Percentiles rank a stretch among this genome's conserved stretches.
Conservation (phyloP, 192 early-diverging fungal genomes). For the Kickxella alabastrina region DNA sequence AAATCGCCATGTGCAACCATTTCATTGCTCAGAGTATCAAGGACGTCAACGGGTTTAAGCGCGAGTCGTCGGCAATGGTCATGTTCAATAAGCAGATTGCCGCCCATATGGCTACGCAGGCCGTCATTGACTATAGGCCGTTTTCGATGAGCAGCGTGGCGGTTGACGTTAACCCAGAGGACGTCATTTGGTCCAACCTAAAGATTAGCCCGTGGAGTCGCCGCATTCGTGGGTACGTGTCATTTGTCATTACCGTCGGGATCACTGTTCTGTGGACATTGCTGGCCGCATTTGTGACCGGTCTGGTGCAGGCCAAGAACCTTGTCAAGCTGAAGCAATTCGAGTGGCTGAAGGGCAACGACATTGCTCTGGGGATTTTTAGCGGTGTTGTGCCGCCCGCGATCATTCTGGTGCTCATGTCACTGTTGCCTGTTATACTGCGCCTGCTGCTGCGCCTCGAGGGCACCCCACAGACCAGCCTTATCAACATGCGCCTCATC, state of each 20-base stretch:
- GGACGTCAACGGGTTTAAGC: conserved; percentile 13
- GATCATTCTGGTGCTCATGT: conserved; percentile 66
- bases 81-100: conserved; percentile 71
- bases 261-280: conserved; percentile 73
- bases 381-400: conserved; percentile 75
- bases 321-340: conserved; percentile 57
- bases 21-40: conserved; percentile 45
- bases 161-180: conserved; percentile 60
- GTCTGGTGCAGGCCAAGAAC: conserved; percentile 52
- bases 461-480: conserved; percentile 56
- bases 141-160: conserved; percentile 64
- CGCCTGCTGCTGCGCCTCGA: conserved; percentile 58
- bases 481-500: conserved; percentile 61
- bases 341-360: conserved; percentile 14
- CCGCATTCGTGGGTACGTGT: conserved; percentile 55
- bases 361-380: conserved; percentile 50
- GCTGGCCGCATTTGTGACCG: conserved; percentile 59
- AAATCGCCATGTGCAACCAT: conserved; percentile 33
- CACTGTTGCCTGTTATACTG: conserved; percentile 63
- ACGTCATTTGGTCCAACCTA: conserved; percentile 83
- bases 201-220: conserved; percentile 53
- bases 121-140: conserved; percentile 58
- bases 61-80: conserved; percentile 72
- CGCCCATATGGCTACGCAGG: conserved; percentile 75
- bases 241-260: conserved; percentile 50